Evolutionary conservation across 257 asterid species (phyloP), one percentile per base, ranked within the genome.

Genomic region (Jasminum sambac): DNA sequence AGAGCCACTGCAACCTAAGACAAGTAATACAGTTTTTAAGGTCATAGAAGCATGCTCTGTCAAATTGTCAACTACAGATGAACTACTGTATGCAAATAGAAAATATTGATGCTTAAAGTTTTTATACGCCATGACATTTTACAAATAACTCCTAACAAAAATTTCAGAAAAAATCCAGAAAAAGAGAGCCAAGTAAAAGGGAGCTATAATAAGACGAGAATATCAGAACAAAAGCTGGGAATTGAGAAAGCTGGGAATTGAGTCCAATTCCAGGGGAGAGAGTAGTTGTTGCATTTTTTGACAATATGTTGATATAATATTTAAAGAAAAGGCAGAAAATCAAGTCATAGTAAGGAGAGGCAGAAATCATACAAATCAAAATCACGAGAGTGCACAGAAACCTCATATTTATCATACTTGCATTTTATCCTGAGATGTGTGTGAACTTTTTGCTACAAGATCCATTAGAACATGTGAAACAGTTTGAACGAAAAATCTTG

Each of bases 1-100:
- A 89, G 95, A 64, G 96, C 94, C 60, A 89, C 96, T 5, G 96
- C 95, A 52, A 89, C 96, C 96, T 89, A 66, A 66, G 69, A 39
- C 62, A 82, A 68, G 37, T 24, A 30, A 58, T 52, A 42, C 38
- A 23, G 75, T 5, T 21, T 26, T 25, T 37, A 37, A 46, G 46
- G 38, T 58, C 30, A 73, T 14, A 30, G 43, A 39, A 55, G 36
- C 34, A 55, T 23, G 36, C 11, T 55, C 2, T 23, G 6, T 55
- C n/a, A 21, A 55, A 55, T 55, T 6, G 8, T 16, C 36, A 55
- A 55, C 34, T 23, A 50, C 59, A 50, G 11, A 17, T 30, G 36
- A 4, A 30, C 4, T 30, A 30, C 4, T 30, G 36, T 30, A 30
- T 30, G 36, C 4, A 30, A 30, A 30, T 4, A 4, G 36, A 30